These are phyloP conservation scores for Ophiostoma quercus DNA, from an alignment of 2,329 filamentous ascomycete genomes.

Conservation along the genomic window DNA sequence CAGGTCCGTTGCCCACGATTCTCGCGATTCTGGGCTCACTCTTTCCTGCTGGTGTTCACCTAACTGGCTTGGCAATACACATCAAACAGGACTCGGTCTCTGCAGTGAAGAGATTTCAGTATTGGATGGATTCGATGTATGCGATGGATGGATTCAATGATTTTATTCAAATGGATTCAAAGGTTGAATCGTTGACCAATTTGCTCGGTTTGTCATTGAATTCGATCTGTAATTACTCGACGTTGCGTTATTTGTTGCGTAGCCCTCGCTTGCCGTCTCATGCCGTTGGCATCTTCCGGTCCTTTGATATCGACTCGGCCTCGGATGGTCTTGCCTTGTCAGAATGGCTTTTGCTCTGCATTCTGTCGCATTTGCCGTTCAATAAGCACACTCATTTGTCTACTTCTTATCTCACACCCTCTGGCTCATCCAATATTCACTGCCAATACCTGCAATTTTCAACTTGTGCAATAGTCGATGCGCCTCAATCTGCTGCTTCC, in stretches of 20 bases:
- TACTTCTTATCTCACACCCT: neutral
- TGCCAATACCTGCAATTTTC: neutral
- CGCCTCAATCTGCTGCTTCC: neutral
- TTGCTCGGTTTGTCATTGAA: constrained; percentile 7
- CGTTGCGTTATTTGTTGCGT: neutral
- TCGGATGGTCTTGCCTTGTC: neutral
- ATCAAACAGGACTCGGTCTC: constrained; percentile 16
- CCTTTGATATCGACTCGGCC: neutral
- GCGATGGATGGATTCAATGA: too few species aligned
- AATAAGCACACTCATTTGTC: too few species aligned
- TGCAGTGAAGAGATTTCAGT: neutral
- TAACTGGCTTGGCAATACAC: constrained; percentile 15
- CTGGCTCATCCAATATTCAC: neutral
- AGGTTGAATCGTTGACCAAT: neutral
- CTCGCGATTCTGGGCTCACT: neutral
- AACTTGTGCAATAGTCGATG: neutral
- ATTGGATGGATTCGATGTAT: too few species aligned
- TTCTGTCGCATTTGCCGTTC: too few species aligned
- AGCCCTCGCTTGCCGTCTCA: neutral
- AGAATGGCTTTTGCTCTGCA: too few species aligned
- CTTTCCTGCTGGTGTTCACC: neutral
- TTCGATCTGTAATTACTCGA: neutral
- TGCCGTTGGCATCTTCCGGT: too few species aligned
- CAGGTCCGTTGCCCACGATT: neutral
- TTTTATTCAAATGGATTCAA: neutral